phyloP scores from a whole-genome alignment of 2,329 filamentous ascomycete genomes.

The Botrytis porri region DNA sequence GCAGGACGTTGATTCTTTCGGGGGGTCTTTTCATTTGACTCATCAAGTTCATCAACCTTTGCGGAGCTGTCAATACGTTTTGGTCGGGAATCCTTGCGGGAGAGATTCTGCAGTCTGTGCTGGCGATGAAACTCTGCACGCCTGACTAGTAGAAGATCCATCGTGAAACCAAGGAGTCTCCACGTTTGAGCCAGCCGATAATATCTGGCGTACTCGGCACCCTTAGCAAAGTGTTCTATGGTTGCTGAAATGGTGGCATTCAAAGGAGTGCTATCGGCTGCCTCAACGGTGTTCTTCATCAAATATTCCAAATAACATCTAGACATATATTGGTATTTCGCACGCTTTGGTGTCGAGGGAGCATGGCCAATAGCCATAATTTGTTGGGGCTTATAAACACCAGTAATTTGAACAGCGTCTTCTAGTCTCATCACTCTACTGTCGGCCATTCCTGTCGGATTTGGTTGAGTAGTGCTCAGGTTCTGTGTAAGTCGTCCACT shows the following conservation, averaged over 20 bases:
- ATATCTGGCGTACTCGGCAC: constrained; percentile 54
- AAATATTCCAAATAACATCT: constrained; percentile 55
- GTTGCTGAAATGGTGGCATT: constrained; percentile 47
- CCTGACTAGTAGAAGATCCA: constrained; percentile 51
- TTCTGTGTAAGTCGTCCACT: constrained; percentile 45
- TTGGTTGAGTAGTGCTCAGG: constrained; percentile 55
- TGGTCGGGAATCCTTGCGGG: constrained; percentile 31
- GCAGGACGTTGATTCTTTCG: constrained; percentile 24
- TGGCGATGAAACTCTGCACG: constrained; percentile 58
- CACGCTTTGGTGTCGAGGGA: constrained; percentile 50
- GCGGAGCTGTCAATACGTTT: constrained; percentile 25
- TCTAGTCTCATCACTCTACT: constrained; percentile 51
- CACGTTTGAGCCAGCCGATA: constrained; percentile 64
- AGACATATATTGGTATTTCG: constrained; percentile 55
- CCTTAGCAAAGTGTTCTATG: constrained; percentile 54
- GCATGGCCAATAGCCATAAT: constrained; percentile 60
- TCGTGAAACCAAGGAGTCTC: constrained; percentile 57
- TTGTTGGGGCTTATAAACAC: constrained; percentile 57
- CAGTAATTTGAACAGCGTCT: constrained; percentile 56
- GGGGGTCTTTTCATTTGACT: constrained; percentile 31
- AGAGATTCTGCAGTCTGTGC: constrained; percentile 39
- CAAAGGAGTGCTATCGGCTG: constrained; percentile 19
- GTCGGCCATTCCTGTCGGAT: constrained; percentile 40
- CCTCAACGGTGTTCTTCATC: constrained; percentile 21
- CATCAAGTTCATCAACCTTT: constrained; percentile 9